Conservation (phyloP, 192 early-diverging fungal species). For the Coemansia umbellata region DNA sequence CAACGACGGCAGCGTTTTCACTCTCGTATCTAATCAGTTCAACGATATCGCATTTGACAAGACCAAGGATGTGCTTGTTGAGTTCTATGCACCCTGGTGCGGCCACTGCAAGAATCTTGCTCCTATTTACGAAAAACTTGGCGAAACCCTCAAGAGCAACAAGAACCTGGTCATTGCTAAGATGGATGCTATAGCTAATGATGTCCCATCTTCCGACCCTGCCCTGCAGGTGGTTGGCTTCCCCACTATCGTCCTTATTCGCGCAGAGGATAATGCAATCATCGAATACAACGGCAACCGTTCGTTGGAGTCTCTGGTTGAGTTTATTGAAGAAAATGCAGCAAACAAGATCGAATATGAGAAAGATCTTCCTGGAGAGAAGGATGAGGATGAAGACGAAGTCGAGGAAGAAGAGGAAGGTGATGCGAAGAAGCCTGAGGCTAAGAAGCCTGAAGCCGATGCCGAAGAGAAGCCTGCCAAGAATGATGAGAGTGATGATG, state of each 20-base stretch:
- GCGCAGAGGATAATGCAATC: constrained; percentile 74
- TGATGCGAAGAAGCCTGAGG: constrained; percentile 15
- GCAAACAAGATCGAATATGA: constrained; percentile 52
- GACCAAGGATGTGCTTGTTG: constrained; percentile 56
- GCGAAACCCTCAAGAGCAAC: constrained; percentile 52
- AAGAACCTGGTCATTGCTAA: constrained; percentile 79
- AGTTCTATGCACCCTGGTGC: constrained; percentile 94
- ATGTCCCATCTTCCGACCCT: constrained; percentile 65
- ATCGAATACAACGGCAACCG: constrained; percentile 85
- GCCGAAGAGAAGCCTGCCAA: constrained; percentile 7
- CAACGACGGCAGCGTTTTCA: constrained; percentile 88
- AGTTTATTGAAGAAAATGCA: constrained; percentile 76
- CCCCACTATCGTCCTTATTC: constrained; percentile 92
- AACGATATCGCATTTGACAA: constrained; percentile 14
- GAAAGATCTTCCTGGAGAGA: constrained; percentile 28
- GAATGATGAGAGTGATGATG: constrained; percentile 12
- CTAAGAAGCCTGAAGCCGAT: constrained; percentile 16
- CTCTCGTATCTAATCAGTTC: constrained; percentile 83
- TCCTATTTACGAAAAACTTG: constrained; percentile 80
- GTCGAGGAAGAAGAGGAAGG: constrained; percentile 33
- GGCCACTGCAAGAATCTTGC: constrained; percentile 86
- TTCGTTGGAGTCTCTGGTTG: constrained; percentile 66
- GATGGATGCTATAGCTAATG: constrained; percentile 94
- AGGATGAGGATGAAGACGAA: constrained; percentile 25
- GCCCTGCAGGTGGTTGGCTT: constrained; percentile 83